A percentile compares a stretch with the other conserved stretches of the same genome.
These are phyloP conservation scores for Prototheca cutis DNA, from an alignment of 163 green algal genomes.

Conservation along the genomic window DNA sequence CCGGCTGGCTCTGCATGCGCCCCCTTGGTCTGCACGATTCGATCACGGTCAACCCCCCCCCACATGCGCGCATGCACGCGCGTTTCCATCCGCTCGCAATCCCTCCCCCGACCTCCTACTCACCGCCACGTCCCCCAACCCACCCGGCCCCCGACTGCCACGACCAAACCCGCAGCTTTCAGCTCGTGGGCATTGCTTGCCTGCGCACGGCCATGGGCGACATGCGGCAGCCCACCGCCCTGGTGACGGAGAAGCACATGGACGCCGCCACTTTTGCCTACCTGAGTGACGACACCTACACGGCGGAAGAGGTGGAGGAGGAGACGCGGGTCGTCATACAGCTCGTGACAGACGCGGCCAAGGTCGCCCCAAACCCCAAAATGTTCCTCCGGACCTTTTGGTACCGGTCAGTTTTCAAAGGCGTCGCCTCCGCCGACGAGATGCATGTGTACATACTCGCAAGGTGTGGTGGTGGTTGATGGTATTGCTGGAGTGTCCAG, in stretches of 20 bases:
- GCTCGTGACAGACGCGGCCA: conserved; percentile 12
- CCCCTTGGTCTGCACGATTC: not conserved
- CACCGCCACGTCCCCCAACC: no score
- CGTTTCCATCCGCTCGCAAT: no score
- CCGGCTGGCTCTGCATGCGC: not conserved
- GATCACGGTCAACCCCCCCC: no score
- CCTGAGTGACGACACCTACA: conserved; percentile 43
- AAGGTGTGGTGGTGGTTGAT: no score
- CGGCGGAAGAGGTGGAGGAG: conserved; percentile 32
- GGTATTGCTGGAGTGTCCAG: no score
- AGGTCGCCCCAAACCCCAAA: conserved; percentile 33
- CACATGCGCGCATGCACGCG: no score
- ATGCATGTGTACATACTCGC: conserved; percentile 52
- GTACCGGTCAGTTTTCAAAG: conserved; percentile 23
- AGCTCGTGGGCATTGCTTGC: conserved; percentile 44
- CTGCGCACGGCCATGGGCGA: conserved; percentile 42
- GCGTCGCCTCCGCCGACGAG: conserved; percentile 15
- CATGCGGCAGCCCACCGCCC: conserved; percentile 9
- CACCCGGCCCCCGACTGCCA: no score
- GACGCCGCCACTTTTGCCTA: conserved; percentile 38
- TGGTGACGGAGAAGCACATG: conserved; percentile 21
- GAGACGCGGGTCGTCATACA: conserved; percentile 22
- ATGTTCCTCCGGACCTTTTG: conserved; percentile 50
- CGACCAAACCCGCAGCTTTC: conserved; percentile 40
- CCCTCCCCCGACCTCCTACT: not conserved